phyloP scores from a whole-genome alignment of 2,329 filamentous ascomycete species.

The Hirsutella thompsonii region DNA sequence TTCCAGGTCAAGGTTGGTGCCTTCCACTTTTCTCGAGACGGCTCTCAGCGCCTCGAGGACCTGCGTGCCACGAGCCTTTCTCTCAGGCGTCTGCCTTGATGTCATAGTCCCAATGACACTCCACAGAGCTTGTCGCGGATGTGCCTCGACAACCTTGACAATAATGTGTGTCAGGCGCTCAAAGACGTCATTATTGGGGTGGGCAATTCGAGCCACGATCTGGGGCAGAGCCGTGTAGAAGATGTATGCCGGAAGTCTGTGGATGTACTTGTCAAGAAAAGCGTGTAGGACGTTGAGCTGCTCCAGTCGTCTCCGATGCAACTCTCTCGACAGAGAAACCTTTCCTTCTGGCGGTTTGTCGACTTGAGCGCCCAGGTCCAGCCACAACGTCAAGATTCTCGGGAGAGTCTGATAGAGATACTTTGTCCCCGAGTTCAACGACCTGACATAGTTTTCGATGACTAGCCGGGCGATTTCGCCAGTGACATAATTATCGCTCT shows the following conservation, averaged over 20 bases:
- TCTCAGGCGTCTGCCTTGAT: slow-evolving; percentile 56
- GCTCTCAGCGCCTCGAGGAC: slow-evolving; percentile 37
- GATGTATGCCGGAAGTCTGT: slow-evolving; percentile 58
- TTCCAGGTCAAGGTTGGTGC: slow-evolving; percentile 47
- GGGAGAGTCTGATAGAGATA: slow-evolving; percentile 93
- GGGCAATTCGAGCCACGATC: slow-evolving; percentile 89
- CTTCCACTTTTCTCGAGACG: slow-evolving; percentile 37
- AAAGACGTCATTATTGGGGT: slow-evolving; percentile 68
- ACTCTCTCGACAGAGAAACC: slow-evolving; percentile 36
- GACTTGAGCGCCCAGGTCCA: slow-evolving; percentile 73
- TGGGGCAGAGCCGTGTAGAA: slow-evolving; percentile 81
- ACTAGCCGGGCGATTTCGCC: slow-evolving; percentile 82
- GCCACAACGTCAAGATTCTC: slow-evolving; percentile 83
- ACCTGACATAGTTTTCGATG: slow-evolving; percentile 85
- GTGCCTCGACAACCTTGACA: slow-evolving; percentile 68
- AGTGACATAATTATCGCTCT: slow-evolving; percentile 61
- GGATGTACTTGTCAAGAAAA: slow-evolving; percentile 69
- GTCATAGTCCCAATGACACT: slow-evolving; percentile 78
- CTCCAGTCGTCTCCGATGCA: slow-evolving; percentile 43
- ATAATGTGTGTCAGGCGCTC: slow-evolving; percentile 68
- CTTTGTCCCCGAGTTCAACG: slow-evolving; percentile 79
- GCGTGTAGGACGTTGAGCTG: slow-evolving; percentile 58
- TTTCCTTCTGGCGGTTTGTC: slow-evolving; percentile 47
- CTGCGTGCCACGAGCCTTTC: slow-evolving; percentile 39
- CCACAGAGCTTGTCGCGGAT: slow-evolving; percentile 89